Conservation (phyloP, 805 yeast genomes). For the Maudiozyma saulgeensis region DNA sequence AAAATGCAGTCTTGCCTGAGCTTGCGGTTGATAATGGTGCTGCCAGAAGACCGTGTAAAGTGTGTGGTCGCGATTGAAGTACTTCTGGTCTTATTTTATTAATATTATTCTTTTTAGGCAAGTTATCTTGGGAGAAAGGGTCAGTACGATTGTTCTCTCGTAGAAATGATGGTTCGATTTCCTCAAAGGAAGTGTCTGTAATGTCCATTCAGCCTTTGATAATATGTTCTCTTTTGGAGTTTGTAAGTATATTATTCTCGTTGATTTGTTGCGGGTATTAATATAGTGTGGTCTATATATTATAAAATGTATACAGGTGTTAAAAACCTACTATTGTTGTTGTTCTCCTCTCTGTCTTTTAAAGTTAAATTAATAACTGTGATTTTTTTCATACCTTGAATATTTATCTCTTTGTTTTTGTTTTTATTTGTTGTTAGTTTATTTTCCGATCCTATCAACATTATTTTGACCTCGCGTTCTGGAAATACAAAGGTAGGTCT, state of each 20-base stretch:
- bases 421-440: too few species aligned
- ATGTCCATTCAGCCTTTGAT: constrained; percentile 4
- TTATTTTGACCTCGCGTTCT: not conserved
- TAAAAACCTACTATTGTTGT: too few species aligned
- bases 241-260: too few species aligned
- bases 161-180: constrained; percentile 22
- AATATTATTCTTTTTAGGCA: not conserved
- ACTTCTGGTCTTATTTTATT: not conserved
- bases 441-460: not conserved
- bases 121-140: not conserved
- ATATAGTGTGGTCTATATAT: too few species aligned
- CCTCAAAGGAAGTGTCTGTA: constrained; percentile 27
- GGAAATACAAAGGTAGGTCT: not conserved
- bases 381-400: too few species aligned
- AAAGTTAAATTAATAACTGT: too few species aligned
- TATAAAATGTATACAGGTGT: too few species aligned
- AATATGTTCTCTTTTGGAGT: too few species aligned
- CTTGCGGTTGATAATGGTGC: constrained; percentile 23
- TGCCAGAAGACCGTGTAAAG: constrained; percentile 4
- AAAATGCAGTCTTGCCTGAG: constrained; percentile 25
- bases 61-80: not conserved
- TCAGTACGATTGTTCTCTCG: not conserved
- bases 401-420: too few species aligned
- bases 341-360: too few species aligned
- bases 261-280: too few species aligned